These are phyloP conservation scores for Trichosporon faecale DNA, from an alignment of 1,284 basidiomycete genomes.

Conservation along the genomic window DNA sequence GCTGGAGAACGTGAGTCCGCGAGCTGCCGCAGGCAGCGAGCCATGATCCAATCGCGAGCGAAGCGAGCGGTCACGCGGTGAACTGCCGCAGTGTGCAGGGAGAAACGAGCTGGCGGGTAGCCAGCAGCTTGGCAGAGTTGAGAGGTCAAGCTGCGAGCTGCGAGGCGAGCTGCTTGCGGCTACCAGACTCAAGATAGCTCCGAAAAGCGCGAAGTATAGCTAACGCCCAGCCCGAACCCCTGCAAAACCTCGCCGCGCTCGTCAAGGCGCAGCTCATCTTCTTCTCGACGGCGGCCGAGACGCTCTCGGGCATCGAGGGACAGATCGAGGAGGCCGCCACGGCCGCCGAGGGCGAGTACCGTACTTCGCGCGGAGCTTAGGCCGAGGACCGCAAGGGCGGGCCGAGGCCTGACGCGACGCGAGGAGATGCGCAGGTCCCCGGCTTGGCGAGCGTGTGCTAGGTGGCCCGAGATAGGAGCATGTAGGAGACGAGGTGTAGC, in stretches of 20 bases:
- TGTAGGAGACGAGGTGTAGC: neutral
- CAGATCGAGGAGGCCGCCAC: slow-evolving; percentile 87
- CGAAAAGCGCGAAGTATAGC: neutral
- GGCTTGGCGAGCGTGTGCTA: too few relatives aligned
- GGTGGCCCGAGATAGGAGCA: too few relatives aligned
- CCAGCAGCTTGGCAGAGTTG: too few relatives aligned
- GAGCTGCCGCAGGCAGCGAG: neutral
- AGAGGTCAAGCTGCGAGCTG: neutral
- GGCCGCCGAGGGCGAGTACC: slow-evolving; percentile 86
- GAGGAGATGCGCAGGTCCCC: too few relatives aligned
- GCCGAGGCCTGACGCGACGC: too few relatives aligned
- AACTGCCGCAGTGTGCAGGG: too few relatives aligned
- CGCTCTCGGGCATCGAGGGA: slow-evolving; percentile 73
- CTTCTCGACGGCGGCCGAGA: slow-evolving; percentile 79
- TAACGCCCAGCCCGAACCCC: slow-evolving; percentile 73
- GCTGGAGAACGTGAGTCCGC: slow-evolving; percentile 77
- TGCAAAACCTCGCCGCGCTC: slow-evolving; percentile 89
- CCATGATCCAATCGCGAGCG: too few relatives aligned
- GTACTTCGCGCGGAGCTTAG: slow-evolving; percentile 56
- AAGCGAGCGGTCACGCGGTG: neutral
- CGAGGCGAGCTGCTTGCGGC: neutral
- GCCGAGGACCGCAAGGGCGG: too few relatives aligned
- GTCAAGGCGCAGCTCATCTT: slow-evolving; percentile 85
- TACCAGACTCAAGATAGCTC: neutral
- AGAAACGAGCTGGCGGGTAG: too few relatives aligned